These are phyloP conservation scores for Boletus reticulatus DNA, from an alignment of 768 basidiomycete genomes.

Conservation along the genomic window DNA sequence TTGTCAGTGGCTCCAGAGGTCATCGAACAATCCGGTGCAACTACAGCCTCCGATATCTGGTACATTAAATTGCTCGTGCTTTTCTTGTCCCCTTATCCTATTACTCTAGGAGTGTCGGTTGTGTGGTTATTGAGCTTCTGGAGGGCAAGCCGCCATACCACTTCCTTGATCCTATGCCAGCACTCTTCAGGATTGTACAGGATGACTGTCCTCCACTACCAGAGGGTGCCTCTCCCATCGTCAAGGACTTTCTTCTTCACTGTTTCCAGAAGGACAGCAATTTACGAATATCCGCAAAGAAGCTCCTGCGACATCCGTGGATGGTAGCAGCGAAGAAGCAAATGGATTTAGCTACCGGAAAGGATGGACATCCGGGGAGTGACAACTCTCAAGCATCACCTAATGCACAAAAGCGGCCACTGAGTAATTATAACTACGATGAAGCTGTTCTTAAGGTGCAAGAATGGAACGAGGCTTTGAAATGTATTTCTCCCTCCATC, in stretches of 20 bases:
- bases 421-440: conserved; percentile 86
- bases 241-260: conserved; percentile 94
- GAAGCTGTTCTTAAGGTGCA: conserved; percentile 94
- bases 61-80: conserved; percentile 25
- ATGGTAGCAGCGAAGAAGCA: conserved; percentile 86
- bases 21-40: conserved; percentile 96
- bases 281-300: conserved; percentile 90
- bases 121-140: conserved; percentile 92
- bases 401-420: conserved; percentile 42
- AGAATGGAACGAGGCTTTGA: conserved; percentile 98
- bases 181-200: conserved; percentile 96
- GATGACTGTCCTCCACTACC: conserved; percentile 98
- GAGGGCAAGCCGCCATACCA: conserved; percentile 95
- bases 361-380: conserved; percentile 31
- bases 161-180: conserved; percentile 96
- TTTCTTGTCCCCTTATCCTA: background rate
- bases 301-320: conserved; percentile 92
- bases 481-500: conserved; percentile 51
- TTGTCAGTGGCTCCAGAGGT: conserved; percentile 93
- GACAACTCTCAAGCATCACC: conserved; percentile 37
- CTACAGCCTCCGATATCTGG: conserved; percentile 98
- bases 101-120: conserved; percentile 73
- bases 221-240: conserved; percentile 90
- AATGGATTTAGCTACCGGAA: conserved; percentile 39
- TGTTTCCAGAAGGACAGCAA: conserved; percentile 99